Percentiles rank a stretch among this genome's conserved stretches.
Conservation (phyloP, 345 rosid genomes). For the Rubroshorea leprosula region DNA sequence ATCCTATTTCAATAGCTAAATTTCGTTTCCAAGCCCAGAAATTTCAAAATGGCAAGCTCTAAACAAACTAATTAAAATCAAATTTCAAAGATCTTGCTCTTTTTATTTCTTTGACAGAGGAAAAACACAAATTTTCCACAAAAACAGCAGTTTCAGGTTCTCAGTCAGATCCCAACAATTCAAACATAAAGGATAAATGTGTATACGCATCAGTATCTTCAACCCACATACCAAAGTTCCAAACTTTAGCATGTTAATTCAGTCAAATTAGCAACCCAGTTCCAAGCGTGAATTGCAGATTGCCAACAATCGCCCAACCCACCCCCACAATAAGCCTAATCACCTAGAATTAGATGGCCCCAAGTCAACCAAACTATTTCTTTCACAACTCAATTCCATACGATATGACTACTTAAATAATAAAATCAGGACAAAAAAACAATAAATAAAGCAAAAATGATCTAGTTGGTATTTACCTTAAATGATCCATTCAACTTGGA, state of each 20-base stretch:
- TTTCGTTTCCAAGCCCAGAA: not conserved
- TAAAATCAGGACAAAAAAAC: too few relatives aligned
- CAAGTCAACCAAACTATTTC: not conserved
- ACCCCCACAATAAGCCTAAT: not conserved
- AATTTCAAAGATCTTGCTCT: too few relatives aligned
- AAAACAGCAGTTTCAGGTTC: too few relatives aligned
- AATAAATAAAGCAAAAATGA: not conserved
- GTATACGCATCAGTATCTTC: too few relatives aligned
- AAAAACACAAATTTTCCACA: too few relatives aligned
- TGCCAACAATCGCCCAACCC: not conserved
- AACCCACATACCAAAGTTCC: not conserved
- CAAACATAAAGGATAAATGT: too few relatives aligned
- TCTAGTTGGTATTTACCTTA: constrained; percentile 47
- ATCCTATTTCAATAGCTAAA: too few relatives aligned
- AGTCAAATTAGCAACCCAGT: constrained; percentile 4
- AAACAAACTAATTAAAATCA: too few relatives aligned
- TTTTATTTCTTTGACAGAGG: too few relatives aligned
- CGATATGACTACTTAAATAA: not conserved
- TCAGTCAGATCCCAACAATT: too few relatives aligned
- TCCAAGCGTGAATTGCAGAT: not conserved
- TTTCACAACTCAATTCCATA: not conserved
- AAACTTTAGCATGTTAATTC: not conserved
- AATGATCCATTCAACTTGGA: constrained; percentile 52
- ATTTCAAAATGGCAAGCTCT: not conserved
- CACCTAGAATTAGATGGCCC: not conserved